Evolutionary conservation across 805 yeast species (phyloP).

Genomic region (Kurtzmaniella fragi): DNA sequence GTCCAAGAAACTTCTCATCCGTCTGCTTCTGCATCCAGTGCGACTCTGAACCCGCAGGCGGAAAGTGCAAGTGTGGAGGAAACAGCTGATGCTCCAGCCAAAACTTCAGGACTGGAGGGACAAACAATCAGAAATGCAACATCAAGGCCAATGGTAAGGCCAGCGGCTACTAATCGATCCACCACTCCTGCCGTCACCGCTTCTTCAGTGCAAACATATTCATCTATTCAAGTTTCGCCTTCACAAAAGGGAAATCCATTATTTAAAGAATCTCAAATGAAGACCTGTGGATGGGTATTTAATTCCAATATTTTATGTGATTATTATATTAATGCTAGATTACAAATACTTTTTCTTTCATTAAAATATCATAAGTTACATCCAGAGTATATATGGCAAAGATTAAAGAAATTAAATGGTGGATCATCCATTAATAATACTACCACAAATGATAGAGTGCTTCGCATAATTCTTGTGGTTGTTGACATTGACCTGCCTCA

Average conservation of each 20-base stretch:
- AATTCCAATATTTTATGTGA: slow-evolving; percentile 52
- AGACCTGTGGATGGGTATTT: slow-evolving; percentile 49
- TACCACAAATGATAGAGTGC: slow-evolving; percentile 31
- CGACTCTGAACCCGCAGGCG: background rate
- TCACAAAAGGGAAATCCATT: slow-evolving; percentile 74
- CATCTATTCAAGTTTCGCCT: slow-evolving; percentile 50
- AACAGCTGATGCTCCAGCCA: slow-evolving; percentile 1
- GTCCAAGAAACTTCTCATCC: background rate
- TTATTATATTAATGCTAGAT: slow-evolving; percentile 54
- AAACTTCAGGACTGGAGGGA: background rate
- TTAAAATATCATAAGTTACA: slow-evolving; percentile 70
- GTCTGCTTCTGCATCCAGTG: slow-evolving; percentile 1
- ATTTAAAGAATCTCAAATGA: slow-evolving; percentile 43
- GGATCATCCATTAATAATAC: slow-evolving; percentile 18
- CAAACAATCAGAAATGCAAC: background rate
- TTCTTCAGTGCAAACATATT: slow-evolving; percentile 8
- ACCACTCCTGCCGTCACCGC: slow-evolving; percentile 14
- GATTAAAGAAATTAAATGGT: slow-evolving; percentile 40
- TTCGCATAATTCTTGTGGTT: slow-evolving; percentile 54
- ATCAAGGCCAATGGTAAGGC: background rate
- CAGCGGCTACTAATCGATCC: slow-evolving; percentile 4
- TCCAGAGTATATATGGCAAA: slow-evolving; percentile 66
- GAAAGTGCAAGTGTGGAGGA: background rate
- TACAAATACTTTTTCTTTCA: slow-evolving; percentile 58
- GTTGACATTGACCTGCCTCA: slow-evolving; percentile 61